Evolutionary conservation across 345 rosid genomes (phyloP).

Genomic region (Reutealis trisperma): DNA sequence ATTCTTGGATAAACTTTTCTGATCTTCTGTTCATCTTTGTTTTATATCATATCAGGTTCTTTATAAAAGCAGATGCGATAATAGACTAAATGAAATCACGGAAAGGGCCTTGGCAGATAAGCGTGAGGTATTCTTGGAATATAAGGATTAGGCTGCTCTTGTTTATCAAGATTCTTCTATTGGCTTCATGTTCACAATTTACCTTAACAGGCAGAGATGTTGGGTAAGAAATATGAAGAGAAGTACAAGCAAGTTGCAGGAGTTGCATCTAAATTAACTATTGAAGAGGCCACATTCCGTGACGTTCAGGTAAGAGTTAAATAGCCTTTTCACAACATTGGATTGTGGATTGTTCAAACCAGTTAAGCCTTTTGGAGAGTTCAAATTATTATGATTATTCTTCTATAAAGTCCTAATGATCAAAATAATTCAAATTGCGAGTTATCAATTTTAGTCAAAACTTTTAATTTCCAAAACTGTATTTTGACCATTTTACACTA

Average conservation of each 20-base stretch:
- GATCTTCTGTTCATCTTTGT: background rate
- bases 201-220: conserved; percentile 68
- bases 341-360: background rate
- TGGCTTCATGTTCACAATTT: conserved; percentile 26
- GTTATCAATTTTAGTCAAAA: too few relatives aligned
- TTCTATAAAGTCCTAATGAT: background rate
- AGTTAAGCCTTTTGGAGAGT: background rate
- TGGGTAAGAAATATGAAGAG: conserved; percentile 94
- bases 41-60: conserved; percentile 51
- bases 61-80: conserved; percentile 95
- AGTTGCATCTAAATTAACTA: conserved; percentile 87
- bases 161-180: conserved; percentile 14
- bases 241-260: conserved; percentile 97
- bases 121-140: conserved; percentile 66
- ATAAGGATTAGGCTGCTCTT: conserved; percentile 9
- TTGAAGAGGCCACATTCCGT: conserved; percentile 93
- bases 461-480: too few relatives aligned
- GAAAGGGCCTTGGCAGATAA: conserved; percentile 93
- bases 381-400: too few relatives aligned
- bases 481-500: too few relatives aligned
- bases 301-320: conserved; percentile 70
- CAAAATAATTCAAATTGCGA: too few relatives aligned
- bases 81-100: conserved; percentile 86
- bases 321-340: background rate
- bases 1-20: background rate